Base-by-base conservation (phyloP, 2,329 filamentous ascomycete species). In the Ophiostoma novo-ulmi region DNA sequence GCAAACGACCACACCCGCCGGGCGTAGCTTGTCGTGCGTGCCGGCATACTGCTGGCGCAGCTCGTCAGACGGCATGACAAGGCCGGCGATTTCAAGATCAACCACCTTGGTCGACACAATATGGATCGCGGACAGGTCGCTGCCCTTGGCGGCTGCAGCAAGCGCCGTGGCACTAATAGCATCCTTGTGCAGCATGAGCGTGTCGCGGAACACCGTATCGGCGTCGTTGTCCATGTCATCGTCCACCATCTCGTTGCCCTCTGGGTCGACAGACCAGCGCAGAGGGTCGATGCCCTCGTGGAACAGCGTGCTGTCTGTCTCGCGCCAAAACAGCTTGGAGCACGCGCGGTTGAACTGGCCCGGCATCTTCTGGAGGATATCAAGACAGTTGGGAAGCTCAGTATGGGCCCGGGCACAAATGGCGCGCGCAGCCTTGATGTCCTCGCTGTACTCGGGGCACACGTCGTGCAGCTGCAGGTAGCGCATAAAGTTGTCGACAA, bases 381-480 rank as follows among this genome's bases (percentile, higher is more conserved):
- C 77, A 6, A 83, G 79, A 48, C 89, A 82, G 69, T 85, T 82
- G 73, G 86, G 85, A 48, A 95, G 83, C 78, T 98, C 92, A 1
- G 81, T 76, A 3, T 87, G 83, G 1, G 91, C 92, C 17, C 83
- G 77, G 26, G 88, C 84, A 75, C 93, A 97, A 38, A 94, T 78
- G 1, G 78, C 78, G 8, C 90, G 82, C 0, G 94, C 93, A 0
- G 84, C 81, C 20, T 86, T 80, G 71, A 98, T 83, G 73, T 94
- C 86, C 0, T 84, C 81, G 0, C 80, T 82, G 77, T 94, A 91
- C 78, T 98, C 95, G 0, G 91, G 90, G 76, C 93, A 97, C 20
- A 96, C 94, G 52, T 91, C 86, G 76, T 98, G 94, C 72, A 91
- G 87, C 11, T 94, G 83, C 0, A 98, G 83, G 75, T 97, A 99